Base-by-base conservation (phyloP, 306 rosid genomes). In the Dicorynia guianensis region DNA sequence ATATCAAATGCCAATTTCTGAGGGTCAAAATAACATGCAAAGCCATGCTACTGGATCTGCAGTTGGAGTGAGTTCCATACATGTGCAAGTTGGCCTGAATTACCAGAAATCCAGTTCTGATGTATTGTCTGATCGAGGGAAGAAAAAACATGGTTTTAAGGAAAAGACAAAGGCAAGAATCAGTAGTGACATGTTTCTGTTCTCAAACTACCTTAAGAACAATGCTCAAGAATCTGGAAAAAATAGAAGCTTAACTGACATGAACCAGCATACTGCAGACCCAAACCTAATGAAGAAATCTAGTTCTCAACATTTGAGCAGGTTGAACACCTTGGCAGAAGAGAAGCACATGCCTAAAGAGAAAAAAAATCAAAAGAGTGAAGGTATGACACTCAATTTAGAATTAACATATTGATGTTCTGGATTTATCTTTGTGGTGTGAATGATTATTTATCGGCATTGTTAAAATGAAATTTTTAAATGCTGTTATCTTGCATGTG, bases 1-100 rank as follows among this genome's bases (percentile, higher is more conserved):
- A 8, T 84, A 85, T 86, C 92, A 87, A 75, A 33, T 67, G 42
- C 91, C 92, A 44, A 48, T 85, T 67, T 75, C 91, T 35, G 89
- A 55, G 80, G 81, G 69, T 77, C 85, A 74, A 77, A 79, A 66
- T 73, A 84, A 70, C 72, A 44, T 58, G 69, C 85, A 81, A 75
- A 80, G 54, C 52, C 77, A 75, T 58, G 85, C 77, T 66, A 67
- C 75, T 67, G 89, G 83, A 77, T 49, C 82, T 57, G 77, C 72
- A 77, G 46, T 71, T 80, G 83, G 81, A 38, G 72, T 63, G 75
- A 58, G 71, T 73, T 74, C 78, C 9, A 47, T 38, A 20, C 57
- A 79, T 80, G 50, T 59, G 20, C 88, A 76, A 56, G 49, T 55
- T 69, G 90, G 88, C 49, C 67, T 52, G 19, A 83, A 79, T 75